Evolutionary conservation across 306 rosid genomes (phyloP).

Genomic region (Begonia loranthoides): DNA sequence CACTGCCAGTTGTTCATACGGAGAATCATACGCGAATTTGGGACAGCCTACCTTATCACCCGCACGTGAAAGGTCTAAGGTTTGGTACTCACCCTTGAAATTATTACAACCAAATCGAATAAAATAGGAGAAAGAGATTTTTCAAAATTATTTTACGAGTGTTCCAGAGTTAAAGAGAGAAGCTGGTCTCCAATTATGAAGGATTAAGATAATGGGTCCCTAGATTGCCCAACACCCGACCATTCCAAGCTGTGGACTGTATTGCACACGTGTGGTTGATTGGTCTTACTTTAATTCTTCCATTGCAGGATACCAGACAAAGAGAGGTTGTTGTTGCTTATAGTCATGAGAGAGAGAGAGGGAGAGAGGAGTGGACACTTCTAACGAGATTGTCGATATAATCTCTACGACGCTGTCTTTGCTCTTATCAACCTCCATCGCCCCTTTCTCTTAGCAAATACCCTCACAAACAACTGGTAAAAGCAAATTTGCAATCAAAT

Average conservation of each 20-base stretch:
- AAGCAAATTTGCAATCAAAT: no score
- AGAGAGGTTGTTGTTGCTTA: no score
- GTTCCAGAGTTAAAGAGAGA: not conserved
- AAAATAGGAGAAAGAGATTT: not conserved
- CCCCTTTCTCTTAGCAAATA: no score
- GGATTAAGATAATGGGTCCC: not conserved
- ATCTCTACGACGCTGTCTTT: no score
- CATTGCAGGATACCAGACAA: no score
- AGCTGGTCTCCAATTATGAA: not conserved
- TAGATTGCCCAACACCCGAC: not conserved
- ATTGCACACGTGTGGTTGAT: constrained; percentile 1
- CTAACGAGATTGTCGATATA: no score
- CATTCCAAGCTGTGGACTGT: constrained; percentile 1
- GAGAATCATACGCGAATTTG: not conserved
- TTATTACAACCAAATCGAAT: not conserved
- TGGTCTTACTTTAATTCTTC: not conserved
- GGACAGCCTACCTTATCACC: not conserved
- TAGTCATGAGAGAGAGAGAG: no score
- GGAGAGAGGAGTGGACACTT: no score
- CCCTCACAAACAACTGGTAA: no score
- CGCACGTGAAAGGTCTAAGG: not conserved
- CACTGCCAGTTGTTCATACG: not conserved
- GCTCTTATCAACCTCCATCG: no score
- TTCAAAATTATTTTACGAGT: not conserved
- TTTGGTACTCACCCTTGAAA: not conserved